Evolutionary conservation across 805 yeast species (phyloP), one percentile per base, ranked within the genome.

Genomic region (Brettanomyces custersianus): DNA sequence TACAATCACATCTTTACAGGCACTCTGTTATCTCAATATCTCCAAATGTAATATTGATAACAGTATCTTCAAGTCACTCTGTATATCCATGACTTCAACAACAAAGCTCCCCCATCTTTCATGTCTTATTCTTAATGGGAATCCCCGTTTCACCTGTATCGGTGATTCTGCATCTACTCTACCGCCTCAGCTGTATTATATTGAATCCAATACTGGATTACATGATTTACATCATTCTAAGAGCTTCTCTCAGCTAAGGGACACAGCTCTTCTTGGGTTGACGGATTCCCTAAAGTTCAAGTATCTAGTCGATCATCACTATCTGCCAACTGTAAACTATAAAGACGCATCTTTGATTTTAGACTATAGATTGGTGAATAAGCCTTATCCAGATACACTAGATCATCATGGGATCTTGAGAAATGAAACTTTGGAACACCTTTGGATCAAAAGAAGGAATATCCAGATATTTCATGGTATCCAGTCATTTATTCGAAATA

Each of bases 41-140:
- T 25, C 53, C 1, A 17, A 39, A 9, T 40, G 44, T 21, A 27
- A 32, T 6, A 29, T 54, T 4, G 46, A 44, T 29, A 47, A 46
- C 33, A 38, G 44, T 13, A 54, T 60, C 57, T 37, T 41, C 13
- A 50, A 47, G 8, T 44, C 52, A 21, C 47, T 48, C 30, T n/a
- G n/a, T n/a, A n/a, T n/a, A n/a, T n/a, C n/a, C n/a, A n/a, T n/a
- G n/a, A 43, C 43, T 20, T 15, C 20, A 15, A n/a, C 42, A 4
- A 58, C 58, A 6, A 54, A 54, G 35, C 38, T 51, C 39, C 36
- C 28, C 4, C 20, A 35, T 4, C 42, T 57, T 29, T 28, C 31
- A 21, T 39, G 47, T 31, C 32, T 52, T 3, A 18, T 50, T 7
- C 20, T 50, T 17, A 43, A 33, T 21, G 17, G 38, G 18, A 51